Percentiles rank a stretch among this genome's conserved stretches.
Evolutionary conservation across 768 basidiomycete genomes (phyloP).

Genomic region (Boletus bicolor): DNA sequence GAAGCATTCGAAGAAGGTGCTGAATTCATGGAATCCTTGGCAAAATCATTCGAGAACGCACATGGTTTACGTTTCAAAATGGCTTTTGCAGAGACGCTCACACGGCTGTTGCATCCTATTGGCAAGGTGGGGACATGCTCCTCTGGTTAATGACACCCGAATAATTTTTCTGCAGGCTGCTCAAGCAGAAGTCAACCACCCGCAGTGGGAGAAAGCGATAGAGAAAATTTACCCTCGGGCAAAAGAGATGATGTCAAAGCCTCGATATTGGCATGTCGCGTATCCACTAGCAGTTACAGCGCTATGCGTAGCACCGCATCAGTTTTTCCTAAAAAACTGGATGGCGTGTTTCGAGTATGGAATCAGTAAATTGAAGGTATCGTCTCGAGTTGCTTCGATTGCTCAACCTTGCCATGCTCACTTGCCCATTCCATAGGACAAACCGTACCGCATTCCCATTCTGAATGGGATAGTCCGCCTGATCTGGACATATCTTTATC

Average conservation of each 20-base stretch:
- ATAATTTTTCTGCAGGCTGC: constrained; percentile 57
- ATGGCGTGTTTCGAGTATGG: constrained; percentile 66
- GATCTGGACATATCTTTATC: constrained; percentile 93
- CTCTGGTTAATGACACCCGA: background rate
- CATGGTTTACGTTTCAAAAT: constrained; percentile 82
- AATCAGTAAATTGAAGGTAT: constrained; percentile 77
- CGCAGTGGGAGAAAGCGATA: constrained; percentile 90
- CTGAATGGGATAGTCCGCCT: constrained; percentile 82
- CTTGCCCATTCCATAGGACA: constrained; percentile 54
- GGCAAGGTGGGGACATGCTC: constrained; percentile 56
- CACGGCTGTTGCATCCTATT: constrained; percentile 78
- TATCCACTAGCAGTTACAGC: constrained; percentile 82
- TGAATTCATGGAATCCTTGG: constrained; percentile 82
- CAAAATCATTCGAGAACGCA: constrained; percentile 77
- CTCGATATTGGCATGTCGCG: constrained; percentile 84
- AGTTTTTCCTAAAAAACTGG: constrained; percentile 86
- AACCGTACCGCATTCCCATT: constrained; percentile 60
- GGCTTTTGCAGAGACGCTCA: constrained; percentile 80
- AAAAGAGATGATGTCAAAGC: constrained; percentile 81
- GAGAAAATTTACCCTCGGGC: constrained; percentile 80
- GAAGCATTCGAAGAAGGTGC: constrained; percentile 91
- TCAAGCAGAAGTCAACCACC: constrained; percentile 94
- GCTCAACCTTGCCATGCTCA: constrained; percentile 2
- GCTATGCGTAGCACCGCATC: constrained; percentile 83
- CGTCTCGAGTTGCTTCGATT: background rate